Conservation (phyloP, 257 asterid species). For the Solanum pinnatisectum region DNA sequence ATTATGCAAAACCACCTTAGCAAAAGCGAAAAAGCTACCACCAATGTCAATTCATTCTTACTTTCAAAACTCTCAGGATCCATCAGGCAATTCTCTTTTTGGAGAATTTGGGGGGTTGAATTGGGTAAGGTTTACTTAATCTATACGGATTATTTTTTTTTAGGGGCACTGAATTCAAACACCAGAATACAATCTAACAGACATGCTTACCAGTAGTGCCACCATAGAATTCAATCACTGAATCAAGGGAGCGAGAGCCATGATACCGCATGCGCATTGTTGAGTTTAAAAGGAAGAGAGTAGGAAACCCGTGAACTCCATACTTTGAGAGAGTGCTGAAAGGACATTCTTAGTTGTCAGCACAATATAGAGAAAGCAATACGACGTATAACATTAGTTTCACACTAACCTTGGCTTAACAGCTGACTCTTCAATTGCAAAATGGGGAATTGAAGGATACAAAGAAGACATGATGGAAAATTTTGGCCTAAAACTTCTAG, state of each 20-base stretch:
- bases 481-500: conserved; percentile 50
- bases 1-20: not conserved
- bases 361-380: not conserved
- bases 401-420: conserved; percentile 82
- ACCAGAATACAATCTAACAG: not conserved
- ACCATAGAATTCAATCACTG: conserved; percentile 55
- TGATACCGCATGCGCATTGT: conserved; percentile 70
- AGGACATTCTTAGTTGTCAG: conserved; percentile 12
- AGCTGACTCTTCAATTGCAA: conserved; percentile 82
- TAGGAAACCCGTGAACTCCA: conserved; percentile 94
- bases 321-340: conserved; percentile 88
- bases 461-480: conserved; percentile 64
- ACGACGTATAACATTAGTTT: not conserved
- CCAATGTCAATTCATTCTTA: not conserved
- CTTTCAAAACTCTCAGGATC: not conserved
- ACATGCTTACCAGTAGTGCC: conserved; percentile 65
- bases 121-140: not conserved
- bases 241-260: conserved; percentile 80
- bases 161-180: not conserved
- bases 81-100: not conserved
- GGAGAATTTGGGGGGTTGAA: not conserved
- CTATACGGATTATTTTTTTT: not conserved
- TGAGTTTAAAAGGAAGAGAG: conserved; percentile 68
- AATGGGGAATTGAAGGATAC: conserved; percentile 85
- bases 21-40: not conserved